These are phyloP conservation scores for Penicillium paradoxum DNA, from an alignment of 495 filamentous ascomycete species.

Conservation along the genomic window DNA sequence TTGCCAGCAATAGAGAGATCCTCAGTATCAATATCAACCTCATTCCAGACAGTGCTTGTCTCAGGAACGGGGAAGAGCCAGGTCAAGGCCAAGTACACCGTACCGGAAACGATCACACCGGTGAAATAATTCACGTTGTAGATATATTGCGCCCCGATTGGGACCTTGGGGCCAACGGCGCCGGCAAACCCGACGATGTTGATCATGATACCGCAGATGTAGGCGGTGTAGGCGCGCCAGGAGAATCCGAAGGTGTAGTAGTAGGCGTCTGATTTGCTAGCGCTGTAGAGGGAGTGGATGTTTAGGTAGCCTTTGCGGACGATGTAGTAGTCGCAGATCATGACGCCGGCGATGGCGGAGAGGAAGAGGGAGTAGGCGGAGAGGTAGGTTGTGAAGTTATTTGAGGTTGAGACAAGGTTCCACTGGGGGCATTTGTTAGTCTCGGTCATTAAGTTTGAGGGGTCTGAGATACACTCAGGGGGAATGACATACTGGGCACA, in stretches of 20 bases:
- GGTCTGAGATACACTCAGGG: neutral
- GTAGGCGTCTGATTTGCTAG: slow-evolving; percentile 61
- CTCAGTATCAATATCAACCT: slow-evolving; percentile 61
- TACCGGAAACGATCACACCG: slow-evolving; percentile 67
- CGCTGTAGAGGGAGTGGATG: slow-evolving; percentile 74
- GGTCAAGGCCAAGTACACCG: slow-evolving; percentile 66
- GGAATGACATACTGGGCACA: slow-evolving; percentile 60
- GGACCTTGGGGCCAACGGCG: slow-evolving; percentile 67
- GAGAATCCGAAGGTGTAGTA: slow-evolving; percentile 70
- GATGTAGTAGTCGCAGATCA: slow-evolving; percentile 85
- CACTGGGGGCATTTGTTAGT: slow-evolving; percentile 48
- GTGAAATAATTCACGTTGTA: slow-evolving; percentile 89
- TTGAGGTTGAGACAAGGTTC: slow-evolving; percentile 70
- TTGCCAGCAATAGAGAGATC: slow-evolving; percentile 35
- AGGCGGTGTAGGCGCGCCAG: slow-evolving; percentile 79
- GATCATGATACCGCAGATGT: slow-evolving; percentile 80
- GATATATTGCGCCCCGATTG: slow-evolving; percentile 75
- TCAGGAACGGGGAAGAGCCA: slow-evolving; percentile 68
- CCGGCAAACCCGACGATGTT: slow-evolving; percentile 92
- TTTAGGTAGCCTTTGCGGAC: slow-evolving; percentile 80
- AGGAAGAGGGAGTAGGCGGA: slow-evolving; percentile 95
- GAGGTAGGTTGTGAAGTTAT: slow-evolving; percentile 92
- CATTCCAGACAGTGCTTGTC: slow-evolving; percentile 71
- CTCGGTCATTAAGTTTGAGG: neutral
- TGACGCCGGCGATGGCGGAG: slow-evolving; percentile 86